Evolutionary conservation across 768 basidiomycete species (phyloP).

Genomic region (Xanthoconium purpureum): DNA sequence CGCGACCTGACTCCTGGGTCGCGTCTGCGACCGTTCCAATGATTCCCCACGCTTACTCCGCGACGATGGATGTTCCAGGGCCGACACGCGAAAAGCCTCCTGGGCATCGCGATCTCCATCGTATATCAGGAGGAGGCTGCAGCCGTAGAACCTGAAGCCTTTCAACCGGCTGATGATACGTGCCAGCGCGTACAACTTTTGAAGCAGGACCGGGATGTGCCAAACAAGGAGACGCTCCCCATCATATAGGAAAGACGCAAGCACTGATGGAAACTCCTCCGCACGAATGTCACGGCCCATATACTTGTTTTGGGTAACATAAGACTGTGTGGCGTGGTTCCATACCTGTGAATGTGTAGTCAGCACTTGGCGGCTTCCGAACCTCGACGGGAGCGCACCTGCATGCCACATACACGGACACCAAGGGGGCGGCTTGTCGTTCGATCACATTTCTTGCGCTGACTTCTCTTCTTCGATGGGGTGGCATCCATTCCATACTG

Average conservation of each 20-base stretch:
- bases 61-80: conserved; percentile 60
- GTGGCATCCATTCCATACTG: conserved; percentile 98
- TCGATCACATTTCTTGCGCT: conserved; percentile 95
- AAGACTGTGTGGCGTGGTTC: conserved; percentile 81
- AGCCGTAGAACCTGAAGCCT: conserved; percentile 98
- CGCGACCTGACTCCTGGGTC: conserved; percentile 42
- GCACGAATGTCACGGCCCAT: conserved; percentile 86
- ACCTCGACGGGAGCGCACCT: conserved; percentile 55
- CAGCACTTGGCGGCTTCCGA: conserved; percentile 1
- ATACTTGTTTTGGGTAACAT: conserved; percentile 95
- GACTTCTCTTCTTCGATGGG: conserved; percentile 91
- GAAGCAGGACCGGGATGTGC: conserved; percentile 88
- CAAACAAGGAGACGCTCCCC: conserved; percentile 81
- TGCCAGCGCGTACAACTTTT: conserved; percentile 92
- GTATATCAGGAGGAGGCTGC: conserved; percentile 94
- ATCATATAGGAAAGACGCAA: conserved; percentile 81
- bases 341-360: conserved; percentile 63
- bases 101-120: conserved; percentile 92
- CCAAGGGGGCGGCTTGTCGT: conserved; percentile 91
- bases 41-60: conserved; percentile 78
- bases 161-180: conserved; percentile 84
- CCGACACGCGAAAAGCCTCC: conserved; percentile 61
- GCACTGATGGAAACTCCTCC: conserved; percentile 77
- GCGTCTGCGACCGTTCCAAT: conserved; percentile 52
- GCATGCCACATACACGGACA: conserved; percentile 96